A percentile compares a stretch with the other conserved stretches of the same genome.
These are phyloP conservation scores for Calonectria montana DNA, from an alignment of 2,329 filamentous ascomycete genomes.

Conservation along the genomic window DNA sequence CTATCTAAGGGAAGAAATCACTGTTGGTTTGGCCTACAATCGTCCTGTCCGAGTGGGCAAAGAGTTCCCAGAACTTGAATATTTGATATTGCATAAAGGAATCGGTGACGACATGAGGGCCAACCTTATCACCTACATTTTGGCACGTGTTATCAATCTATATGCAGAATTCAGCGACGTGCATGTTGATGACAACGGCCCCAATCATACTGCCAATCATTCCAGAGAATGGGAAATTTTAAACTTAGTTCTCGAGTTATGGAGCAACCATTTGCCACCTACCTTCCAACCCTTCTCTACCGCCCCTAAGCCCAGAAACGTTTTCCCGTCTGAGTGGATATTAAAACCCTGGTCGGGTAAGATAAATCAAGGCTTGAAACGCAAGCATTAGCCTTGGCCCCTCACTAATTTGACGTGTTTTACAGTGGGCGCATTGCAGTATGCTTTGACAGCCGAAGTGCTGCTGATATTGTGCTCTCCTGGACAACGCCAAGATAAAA, in stretches of 20 bases:
- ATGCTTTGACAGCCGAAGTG: background rate
- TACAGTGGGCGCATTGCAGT: background rate
- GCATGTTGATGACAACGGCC: background rate
- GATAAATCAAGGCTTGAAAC: background rate
- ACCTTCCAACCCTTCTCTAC: background rate
- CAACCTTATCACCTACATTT: background rate
- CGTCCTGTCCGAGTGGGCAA: background rate
- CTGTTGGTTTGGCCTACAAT: background rate
- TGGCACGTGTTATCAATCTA: background rate
- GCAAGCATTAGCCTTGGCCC: background rate
- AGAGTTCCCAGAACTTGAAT: background rate
- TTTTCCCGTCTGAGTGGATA: background rate
- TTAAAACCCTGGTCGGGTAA: background rate
- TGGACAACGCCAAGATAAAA: background rate
- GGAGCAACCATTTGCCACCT: background rate
- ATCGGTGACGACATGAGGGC: background rate
- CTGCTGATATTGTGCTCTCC: background rate
- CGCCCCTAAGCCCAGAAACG: background rate
- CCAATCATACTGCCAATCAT: background rate
- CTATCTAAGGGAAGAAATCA: background rate
- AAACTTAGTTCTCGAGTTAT: background rate
- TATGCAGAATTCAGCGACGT: background rate
- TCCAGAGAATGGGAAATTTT: background rate
- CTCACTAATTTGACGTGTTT: background rate
- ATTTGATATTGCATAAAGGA: background rate